phyloP scores from a whole-genome alignment of 2,329 filamentous ascomycete genomes.

The Rosellinia necatrix region DNA sequence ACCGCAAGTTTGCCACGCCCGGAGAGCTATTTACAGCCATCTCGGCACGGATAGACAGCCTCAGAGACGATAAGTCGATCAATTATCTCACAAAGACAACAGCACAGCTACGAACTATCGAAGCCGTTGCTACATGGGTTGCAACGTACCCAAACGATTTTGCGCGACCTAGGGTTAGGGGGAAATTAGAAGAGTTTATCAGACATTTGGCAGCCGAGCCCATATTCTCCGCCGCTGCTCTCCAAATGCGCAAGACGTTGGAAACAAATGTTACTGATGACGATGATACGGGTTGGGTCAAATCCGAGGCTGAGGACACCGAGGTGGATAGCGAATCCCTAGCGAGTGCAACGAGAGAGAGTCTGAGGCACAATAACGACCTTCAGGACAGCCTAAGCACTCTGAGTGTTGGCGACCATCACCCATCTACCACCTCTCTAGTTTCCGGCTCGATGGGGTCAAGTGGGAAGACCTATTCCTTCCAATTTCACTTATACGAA shows the following conservation, averaged over 20 bases:
- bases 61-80: slow-evolving; percentile 68
- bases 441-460: slow-evolving; percentile 45
- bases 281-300: slow-evolving; percentile 93
- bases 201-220: slow-evolving; percentile 73
- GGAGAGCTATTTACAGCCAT: slow-evolving; percentile 78
- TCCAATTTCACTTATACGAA: slow-evolving; percentile 70
- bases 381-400: slow-evolving; percentile 53
- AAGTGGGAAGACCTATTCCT: slow-evolving; percentile 47
- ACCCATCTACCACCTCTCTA: slow-evolving; percentile 53
- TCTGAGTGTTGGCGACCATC: slow-evolving; percentile 53
- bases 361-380: slow-evolving; percentile 38
- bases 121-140: slow-evolving; percentile 87
- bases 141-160: slow-evolving; percentile 91
- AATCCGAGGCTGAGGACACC: slow-evolving; percentile 62
- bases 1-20: slow-evolving; percentile 90
- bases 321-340: slow-evolving; percentile 30
- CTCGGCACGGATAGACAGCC: slow-evolving; percentile 72
- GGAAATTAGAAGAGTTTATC: slow-evolving; percentile 76
- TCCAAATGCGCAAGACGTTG: slow-evolving; percentile 81
- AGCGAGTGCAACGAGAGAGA: slow-evolving; percentile 30
- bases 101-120: slow-evolving; percentile 81
- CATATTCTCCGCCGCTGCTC: slow-evolving; percentile 82
- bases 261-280: slow-evolving; percentile 76
- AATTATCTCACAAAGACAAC: slow-evolving; percentile 78
- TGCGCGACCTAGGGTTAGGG: slow-evolving; percentile 74